Percentiles rank a stretch among this genome's conserved stretches.
Conservation (phyloP, 257 asterid species). For the Hygrophila difformis region DNA sequence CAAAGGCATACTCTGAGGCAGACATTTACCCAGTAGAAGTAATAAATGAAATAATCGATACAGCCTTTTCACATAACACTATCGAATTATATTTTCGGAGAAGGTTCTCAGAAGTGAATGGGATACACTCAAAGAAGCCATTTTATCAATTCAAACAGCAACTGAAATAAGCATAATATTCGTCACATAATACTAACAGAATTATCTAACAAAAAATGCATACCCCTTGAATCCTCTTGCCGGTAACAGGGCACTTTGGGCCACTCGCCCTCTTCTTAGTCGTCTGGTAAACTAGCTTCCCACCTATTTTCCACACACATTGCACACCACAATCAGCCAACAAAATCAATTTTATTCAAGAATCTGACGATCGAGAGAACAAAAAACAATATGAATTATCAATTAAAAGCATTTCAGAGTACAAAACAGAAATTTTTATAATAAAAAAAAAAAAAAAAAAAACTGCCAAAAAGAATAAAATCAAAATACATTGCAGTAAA, state of each 20-base stretch:
- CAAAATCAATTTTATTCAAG: not conserved
- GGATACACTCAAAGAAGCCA: too few species aligned
- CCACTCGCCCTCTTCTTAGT: conserved; percentile 69
- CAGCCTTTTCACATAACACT: too few species aligned
- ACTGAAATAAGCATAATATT: not conserved
- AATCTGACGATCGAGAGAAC: not conserved
- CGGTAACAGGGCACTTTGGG: conserved; percentile 65
- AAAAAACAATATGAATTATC: not conserved
- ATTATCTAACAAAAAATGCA: not conserved
- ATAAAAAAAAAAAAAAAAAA: not conserved
- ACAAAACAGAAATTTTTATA: not conserved
- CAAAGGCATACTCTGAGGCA: too few species aligned
- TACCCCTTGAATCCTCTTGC: conserved; percentile 70
- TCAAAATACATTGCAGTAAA: not conserved
- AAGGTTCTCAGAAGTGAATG: too few species aligned
- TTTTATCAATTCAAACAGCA: not conserved
- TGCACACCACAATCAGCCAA: not conserved
- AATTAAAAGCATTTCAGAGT: not conserved
- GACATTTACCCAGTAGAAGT: too few species aligned
- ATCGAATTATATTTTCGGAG: too few species aligned
- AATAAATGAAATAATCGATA: too few species aligned
- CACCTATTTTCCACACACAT: conserved; percentile 25
- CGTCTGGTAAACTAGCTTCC: conserved; percentile 48
- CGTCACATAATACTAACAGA: not conserved
- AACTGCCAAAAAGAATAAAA: too few species aligned